A percentile compares a stretch with the other conserved stretches of the same genome.
Evolutionary conservation across 106 monocot species (phyloP).

Genomic region (Dendrobium nobile): DNA sequence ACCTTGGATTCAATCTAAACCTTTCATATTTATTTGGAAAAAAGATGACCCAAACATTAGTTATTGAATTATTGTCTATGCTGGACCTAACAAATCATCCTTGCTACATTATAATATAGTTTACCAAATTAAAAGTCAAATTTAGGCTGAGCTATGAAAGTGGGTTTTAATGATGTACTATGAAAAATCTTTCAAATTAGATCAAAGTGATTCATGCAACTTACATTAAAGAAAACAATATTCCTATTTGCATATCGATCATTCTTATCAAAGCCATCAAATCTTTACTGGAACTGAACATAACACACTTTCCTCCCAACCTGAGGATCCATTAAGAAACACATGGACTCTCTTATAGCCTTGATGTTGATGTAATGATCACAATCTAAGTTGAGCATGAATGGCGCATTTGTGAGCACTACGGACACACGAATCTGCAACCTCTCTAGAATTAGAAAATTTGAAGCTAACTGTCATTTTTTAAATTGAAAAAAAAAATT

Average conservation of each 20-base stretch:
- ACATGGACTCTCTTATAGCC: constrained; percentile 90
- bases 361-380: constrained; percentile 96
- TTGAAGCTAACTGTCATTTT: neutral
- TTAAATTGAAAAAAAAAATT: neutral
- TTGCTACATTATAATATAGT: neutral
- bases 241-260: constrained; percentile 96
- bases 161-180: no score
- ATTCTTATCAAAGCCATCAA: constrained; percentile 78
- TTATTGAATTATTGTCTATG: no score
- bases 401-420: constrained; percentile 94
- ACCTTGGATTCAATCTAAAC: constrained; percentile 92
- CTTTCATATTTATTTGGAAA: constrained; percentile 95
- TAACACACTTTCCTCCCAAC: constrained; percentile 77
- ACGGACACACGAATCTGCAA: constrained; percentile 79
- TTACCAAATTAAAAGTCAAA: neutral
- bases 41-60: neutral
- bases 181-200: neutral
- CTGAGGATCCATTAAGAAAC: constrained; percentile 96
- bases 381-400: constrained; percentile 93
- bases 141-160: neutral
- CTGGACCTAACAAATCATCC: no score
- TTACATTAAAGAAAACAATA: constrained; percentile 94
- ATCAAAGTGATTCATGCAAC: constrained; percentile 1
- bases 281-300: constrained; percentile 94
- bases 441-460: neutral